phyloP scores from a whole-genome alignment of 257 asterid species.

The Voacanga thouarsii region DNA sequence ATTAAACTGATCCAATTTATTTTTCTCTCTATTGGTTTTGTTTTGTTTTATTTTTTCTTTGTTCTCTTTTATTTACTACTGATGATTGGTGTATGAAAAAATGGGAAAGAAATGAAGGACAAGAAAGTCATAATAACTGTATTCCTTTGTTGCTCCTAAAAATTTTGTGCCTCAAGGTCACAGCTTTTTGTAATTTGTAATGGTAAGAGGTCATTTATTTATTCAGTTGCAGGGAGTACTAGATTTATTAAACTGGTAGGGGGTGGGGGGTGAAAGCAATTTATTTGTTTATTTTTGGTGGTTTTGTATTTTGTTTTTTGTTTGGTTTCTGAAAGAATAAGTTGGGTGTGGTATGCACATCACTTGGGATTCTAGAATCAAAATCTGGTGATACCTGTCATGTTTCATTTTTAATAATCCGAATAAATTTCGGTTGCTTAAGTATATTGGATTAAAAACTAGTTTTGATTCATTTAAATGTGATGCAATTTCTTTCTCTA shows the following conservation, averaged over 20 bases:
- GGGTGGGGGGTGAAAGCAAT: neutral
- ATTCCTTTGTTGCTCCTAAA: neutral
- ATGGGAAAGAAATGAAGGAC: neutral
- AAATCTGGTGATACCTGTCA: neutral
- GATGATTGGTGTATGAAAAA: neutral
- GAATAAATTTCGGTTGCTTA: too few species aligned
- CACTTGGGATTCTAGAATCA: neutral
- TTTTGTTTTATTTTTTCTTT: neutral
- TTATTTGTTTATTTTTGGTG: too few species aligned
- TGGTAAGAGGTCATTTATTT: neutral
- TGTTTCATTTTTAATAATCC: neutral
- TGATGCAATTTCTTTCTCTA: neutral
- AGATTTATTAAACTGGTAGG: neutral
- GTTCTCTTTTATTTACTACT: neutral
- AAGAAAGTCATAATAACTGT: neutral
- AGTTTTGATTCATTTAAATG: too few species aligned
- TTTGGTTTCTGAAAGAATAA: too few species aligned
- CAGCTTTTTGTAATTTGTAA: neutral
- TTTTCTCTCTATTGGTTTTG: neutral
- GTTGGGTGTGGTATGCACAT: neutral
- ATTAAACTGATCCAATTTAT: conserved; percentile 3
- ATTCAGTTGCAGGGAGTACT: neutral
- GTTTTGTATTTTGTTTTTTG: neutral
- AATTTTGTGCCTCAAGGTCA: neutral
- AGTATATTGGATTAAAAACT: too few species aligned